Evolutionary conservation across 2,329 filamentous ascomycete species (phyloP), one percentile per base, ranked within the genome.

Genomic region (Acarospora socialis): DNA sequence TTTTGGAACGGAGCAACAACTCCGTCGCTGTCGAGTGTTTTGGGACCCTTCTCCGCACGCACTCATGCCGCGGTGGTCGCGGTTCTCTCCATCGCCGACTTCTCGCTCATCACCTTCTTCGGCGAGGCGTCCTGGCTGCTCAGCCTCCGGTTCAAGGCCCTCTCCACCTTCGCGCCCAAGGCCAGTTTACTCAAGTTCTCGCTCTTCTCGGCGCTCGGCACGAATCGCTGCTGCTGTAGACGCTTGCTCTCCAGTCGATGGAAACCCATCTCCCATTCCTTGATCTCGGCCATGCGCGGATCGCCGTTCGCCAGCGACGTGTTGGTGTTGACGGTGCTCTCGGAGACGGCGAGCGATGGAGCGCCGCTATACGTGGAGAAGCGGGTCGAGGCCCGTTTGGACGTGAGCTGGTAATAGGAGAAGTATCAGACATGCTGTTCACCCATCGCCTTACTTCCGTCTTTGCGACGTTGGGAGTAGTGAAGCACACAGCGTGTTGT

Each of bases 221-320:
- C 66, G 50, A 86, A 86, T 45, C 86, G 78, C 62, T 94, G 86
- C 47, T 78, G 72, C 45, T 73, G 63, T 17, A 93, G 73, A 29
- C 79, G 80, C 59, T 82, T 83, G 65, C 92, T 90, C 57, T 92
- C 81, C 60, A 94, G 80, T 49, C 84, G 81, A 48, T 83, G 77
- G 42, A 93, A 72, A 37, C 80, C 77, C 39, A 77, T 72, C 46
- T 81, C 78, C 55, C 90, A 83, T 44, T 81, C 72, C 54, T 77
- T 70, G 52, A 90, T 73, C 48, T 76, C 72, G 40, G 65, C 63
- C 41, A 69, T 59, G 49, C 66, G 66, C 40, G 66, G 65, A 52
- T 66, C 63, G 27, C 52, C 51, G 34, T 49, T 57, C 40, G 41
- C 49, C 53, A 31, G 50, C 46, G 34, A 50, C 7, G 40, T 34